Conservation (phyloP, 1,284 basidiomycete genomes). For the Hymenochaete sp. region DNA sequence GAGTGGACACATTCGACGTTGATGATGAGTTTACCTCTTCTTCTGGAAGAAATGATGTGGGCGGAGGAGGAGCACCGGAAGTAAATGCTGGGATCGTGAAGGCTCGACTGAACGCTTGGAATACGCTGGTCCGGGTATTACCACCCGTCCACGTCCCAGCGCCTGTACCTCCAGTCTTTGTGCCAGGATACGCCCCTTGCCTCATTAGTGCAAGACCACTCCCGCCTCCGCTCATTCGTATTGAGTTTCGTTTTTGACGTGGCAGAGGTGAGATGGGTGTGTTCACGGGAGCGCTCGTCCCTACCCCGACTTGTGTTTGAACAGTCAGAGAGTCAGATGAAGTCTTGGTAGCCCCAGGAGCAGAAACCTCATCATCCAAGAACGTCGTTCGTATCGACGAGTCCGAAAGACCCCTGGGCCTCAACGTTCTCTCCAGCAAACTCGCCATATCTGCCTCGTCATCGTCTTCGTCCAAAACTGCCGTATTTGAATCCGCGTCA, state of each 20-base stretch:
- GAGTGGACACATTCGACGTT: background rate
- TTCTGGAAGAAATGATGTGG: too few species aligned
- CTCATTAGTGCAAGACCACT: constrained; percentile 1
- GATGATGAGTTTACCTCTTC: too few species aligned
- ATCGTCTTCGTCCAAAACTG: constrained; percentile 26
- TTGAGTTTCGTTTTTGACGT: background rate
- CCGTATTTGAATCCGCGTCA: constrained; percentile 50
- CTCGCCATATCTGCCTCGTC: constrained; percentile 32
- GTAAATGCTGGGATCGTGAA: constrained; percentile 13
- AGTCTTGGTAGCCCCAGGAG: constrained; percentile 28
- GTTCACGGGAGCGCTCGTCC: background rate
- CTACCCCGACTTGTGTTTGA: background rate
- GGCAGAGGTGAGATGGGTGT: constrained; percentile 12
- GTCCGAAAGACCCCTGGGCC: constrained; percentile 77
- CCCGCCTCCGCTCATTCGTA: too few species aligned
- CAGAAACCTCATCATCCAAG: constrained; percentile 34
- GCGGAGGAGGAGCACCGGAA: constrained; percentile 7
- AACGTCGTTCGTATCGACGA: constrained; percentile 86
- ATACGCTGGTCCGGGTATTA: constrained; percentile 6
- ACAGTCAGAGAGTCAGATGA: constrained; percentile 6
- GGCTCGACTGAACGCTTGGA: constrained; percentile 13
- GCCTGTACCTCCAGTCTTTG: too few species aligned
- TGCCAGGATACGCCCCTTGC: constrained; percentile 9
- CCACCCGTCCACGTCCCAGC: too few species aligned
- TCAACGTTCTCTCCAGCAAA: constrained; percentile 59